phyloP scores from a whole-genome alignment of 176 grass and related monocot species.

The Bonia amplexicaulis region DNA sequence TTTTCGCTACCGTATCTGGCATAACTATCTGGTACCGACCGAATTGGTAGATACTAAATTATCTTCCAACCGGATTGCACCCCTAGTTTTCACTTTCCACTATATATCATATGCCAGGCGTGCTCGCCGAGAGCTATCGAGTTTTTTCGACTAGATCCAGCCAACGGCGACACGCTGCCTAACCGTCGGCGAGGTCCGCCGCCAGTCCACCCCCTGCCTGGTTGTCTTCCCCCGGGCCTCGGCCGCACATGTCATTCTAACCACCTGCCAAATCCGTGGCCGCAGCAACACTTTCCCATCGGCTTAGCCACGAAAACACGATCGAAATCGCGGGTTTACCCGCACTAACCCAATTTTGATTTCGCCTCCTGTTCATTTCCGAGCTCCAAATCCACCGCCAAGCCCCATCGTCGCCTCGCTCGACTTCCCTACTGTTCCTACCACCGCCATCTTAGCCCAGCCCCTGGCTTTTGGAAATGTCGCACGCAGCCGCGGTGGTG shows the following conservation, averaged over 20 bases:
- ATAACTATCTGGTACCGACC: too few species aligned
- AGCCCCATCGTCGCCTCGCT: background rate
- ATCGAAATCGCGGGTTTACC: background rate
- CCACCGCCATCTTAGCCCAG: conserved; percentile 9
- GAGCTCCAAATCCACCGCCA: background rate
- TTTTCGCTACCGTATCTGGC: too few species aligned
- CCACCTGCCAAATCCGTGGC: background rate
- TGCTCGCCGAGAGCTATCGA: conserved; percentile 11
- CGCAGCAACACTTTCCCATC: background rate
- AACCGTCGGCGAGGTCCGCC: conserved; percentile 29
- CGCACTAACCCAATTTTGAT: background rate
- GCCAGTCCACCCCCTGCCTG: background rate
- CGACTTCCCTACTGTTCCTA: background rate
- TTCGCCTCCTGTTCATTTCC: background rate
- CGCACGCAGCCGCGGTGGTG: background rate
- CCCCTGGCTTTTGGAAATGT: conserved; percentile 23
- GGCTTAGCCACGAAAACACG: background rate
- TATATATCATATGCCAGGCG: background rate
- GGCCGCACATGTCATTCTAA: conserved; percentile 19
- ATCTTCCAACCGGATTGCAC: too few species aligned
- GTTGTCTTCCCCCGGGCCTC: background rate
- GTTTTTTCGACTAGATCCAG: background rate
- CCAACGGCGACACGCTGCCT: conserved; percentile 31
- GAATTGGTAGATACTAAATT: too few species aligned
- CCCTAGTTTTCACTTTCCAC: too few species aligned